Conservation (phyloP, 73 alveolate species). For the Tetrahymena malaccensis region DNA sequence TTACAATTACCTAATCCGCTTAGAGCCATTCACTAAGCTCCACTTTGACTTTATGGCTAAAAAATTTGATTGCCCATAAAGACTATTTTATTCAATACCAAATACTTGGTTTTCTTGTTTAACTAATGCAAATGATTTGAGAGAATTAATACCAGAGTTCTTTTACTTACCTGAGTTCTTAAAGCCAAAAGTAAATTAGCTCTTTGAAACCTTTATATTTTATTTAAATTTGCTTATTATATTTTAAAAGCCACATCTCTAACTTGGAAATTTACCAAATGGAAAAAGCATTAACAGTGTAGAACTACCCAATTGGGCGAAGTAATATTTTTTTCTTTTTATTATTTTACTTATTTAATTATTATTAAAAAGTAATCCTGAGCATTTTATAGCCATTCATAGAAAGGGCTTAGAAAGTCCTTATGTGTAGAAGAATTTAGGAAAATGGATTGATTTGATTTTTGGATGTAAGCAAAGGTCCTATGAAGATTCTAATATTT, state of each 20-base stretch:
- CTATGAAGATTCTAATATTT: conserved; percentile 56
- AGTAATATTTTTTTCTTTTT: neutral
- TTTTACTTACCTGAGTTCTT: neutral
- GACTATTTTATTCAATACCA: neutral
- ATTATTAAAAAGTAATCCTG: conserved; percentile 12
- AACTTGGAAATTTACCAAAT: conserved; percentile 21
- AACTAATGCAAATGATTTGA: neutral
- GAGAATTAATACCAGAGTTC: neutral
- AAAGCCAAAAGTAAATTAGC: neutral
- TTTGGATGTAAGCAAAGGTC: conserved; percentile 75
- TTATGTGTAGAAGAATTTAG: conserved; percentile 50
- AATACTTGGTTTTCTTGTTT: neutral
- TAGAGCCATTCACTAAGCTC: neutral
- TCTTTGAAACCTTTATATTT: too few species aligned
- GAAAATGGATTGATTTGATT: conserved; percentile 73
- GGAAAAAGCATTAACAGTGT: conserved; percentile 81
- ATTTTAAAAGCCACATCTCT: neutral
- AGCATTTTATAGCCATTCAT: conserved; percentile 66
- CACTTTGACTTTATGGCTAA: neutral
- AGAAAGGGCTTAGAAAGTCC: conserved; percentile 64
- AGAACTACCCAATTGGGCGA: conserved; percentile 72
- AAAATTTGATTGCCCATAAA: neutral
- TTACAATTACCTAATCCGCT: neutral
- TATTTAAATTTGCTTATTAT: neutral
- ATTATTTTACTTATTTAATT: neutral